Evolutionary conservation across 352 stramenopile genomes (phyloP), one percentile per base, ranked within the genome.

Genomic region (Phytophthora cactorum): DNA sequence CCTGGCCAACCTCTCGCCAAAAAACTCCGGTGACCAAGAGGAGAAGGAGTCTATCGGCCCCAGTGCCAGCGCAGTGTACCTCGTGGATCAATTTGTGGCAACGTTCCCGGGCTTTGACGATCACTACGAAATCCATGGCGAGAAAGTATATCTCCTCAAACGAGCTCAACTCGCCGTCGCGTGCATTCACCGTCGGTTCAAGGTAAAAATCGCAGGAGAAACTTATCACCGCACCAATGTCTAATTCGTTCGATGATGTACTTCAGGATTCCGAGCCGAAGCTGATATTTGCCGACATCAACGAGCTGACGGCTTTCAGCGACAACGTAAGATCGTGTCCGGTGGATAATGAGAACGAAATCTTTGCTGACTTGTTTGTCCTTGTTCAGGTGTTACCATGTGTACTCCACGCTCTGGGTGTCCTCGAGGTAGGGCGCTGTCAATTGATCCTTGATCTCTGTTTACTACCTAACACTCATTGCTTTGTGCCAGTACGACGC

Each of bases 91-190:
- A 31, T 66, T 95, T 53, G 75, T 89, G 2, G 52, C 53, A 4
- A 81, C 74, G 1, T 95, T 95, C 68, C 75, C 85, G 15, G 79
- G 79, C 7, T 95, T 95, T 57, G 82, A 89, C 49, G 87, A 95
- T 67, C 74, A 81, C 63, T 78, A 75, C 4, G 73, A 80, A 50
- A 70, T 77, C 45, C 71, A 79, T 43, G 82, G 78, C 50, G 74
- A 73, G 22, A 74, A 77, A 27, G 72, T 86, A 6, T 91, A 79
- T 36, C 70, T 95, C 53, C 70, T 91, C 53, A 95, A 95, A 70
- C 83, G 86, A 12, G 85, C 75, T 38, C 87, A 95, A 68, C 71
- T 93, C 22, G 74, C 69, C 3, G 78, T 81, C 22, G 65, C 66
- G 4, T 82, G 60, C 15, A 65, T 93, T 22, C 76, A 92, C 53